These are phyloP conservation scores for Orbilia blumenaviensis DNA, from an alignment of 2,329 filamentous ascomycete species.

Conservation along the genomic window DNA sequence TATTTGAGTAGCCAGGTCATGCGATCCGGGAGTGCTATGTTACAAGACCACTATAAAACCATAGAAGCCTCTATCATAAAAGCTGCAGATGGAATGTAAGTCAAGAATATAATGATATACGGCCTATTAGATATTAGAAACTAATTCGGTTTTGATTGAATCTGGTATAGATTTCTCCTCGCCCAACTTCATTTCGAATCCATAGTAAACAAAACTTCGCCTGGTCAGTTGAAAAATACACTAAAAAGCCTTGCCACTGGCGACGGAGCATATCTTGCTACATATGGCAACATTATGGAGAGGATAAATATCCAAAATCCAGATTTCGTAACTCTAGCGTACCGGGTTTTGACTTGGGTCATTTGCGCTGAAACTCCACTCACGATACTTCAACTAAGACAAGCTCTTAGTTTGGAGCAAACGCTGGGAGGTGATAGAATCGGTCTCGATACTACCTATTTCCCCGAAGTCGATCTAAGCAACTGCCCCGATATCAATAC, in stretches of 20 bases:
- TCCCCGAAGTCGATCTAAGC: not conserved
- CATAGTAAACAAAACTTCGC: slow-evolving; percentile 59
- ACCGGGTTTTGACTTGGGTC: not conserved
- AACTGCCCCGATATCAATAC: not conserved
- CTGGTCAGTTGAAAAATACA: slow-evolving; percentile 59
- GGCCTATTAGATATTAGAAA: too few relatives aligned
- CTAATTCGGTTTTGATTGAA: too few relatives aligned
- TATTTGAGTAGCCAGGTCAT: not conserved
- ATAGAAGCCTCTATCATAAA: not conserved
- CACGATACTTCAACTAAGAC: not conserved
- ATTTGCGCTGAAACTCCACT: not conserved
- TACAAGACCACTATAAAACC: not conserved
- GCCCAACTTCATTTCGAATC: slow-evolving; percentile 61
- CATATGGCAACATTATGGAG: slow-evolving; percentile 1
- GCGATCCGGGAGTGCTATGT: not conserved
- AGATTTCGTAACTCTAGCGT: not conserved
- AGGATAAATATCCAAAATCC: not conserved
- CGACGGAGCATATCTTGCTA: not conserved
- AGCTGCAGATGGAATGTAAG: not conserved
- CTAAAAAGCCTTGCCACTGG: slow-evolving; percentile 58
- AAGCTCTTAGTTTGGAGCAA: too few relatives aligned
- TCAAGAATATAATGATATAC: not conserved
- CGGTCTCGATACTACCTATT: too few relatives aligned
- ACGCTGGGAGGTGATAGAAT: too few relatives aligned
- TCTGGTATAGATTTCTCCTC: slow-evolving; percentile 59